These are phyloP conservation scores for Akanthomyces lecanii DNA, from an alignment of 2,329 filamentous ascomycete species.

Conservation along the genomic window DNA sequence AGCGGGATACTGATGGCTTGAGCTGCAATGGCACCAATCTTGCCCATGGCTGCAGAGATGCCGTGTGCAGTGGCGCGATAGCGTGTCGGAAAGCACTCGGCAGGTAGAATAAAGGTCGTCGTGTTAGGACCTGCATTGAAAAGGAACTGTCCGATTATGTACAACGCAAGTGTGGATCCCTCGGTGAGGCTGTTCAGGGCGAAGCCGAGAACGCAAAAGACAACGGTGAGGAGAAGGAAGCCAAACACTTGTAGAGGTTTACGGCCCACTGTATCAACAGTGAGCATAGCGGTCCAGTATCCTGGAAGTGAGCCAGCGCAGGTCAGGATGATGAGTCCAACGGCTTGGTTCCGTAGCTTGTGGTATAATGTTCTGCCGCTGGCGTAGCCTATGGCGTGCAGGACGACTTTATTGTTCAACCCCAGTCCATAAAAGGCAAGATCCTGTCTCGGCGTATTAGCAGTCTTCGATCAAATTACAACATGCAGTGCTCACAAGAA, in stretches of 20 bases:
- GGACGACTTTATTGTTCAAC: conserved; percentile 70
- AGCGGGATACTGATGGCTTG: conserved; percentile 63
- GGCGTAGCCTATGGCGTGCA: conserved; percentile 68
- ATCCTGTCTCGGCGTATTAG: conserved; percentile 43
- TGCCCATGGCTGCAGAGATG: conserved; percentile 61
- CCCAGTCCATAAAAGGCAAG: conserved; percentile 65
- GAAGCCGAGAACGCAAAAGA: conserved; percentile 62
- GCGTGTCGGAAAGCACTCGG: conserved; percentile 61
- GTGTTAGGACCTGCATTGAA: conserved; percentile 65
- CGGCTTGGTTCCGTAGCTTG: conserved; percentile 65
- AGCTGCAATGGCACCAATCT: conserved; percentile 63
- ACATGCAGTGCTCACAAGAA: conserved; percentile 46
- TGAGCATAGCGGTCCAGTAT: conserved; percentile 72
- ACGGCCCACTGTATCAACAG: conserved; percentile 70
- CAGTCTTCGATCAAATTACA: background rate
- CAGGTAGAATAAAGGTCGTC: conserved; percentile 61
- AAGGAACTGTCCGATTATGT: conserved; percentile 62
- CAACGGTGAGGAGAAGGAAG: conserved; percentile 55
- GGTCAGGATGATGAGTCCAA: conserved; percentile 73
- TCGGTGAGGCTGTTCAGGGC: conserved; percentile 47
- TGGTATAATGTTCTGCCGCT: conserved; percentile 61
- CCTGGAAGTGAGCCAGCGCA: conserved; percentile 75
- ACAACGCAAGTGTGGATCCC: conserved; percentile 53
- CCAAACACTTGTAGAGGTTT: conserved; percentile 69
- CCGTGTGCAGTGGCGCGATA: conserved; percentile 62